Conservation (phyloP, 495 filamentous ascomycete species). For the Penicillium tannophilum region DNA sequence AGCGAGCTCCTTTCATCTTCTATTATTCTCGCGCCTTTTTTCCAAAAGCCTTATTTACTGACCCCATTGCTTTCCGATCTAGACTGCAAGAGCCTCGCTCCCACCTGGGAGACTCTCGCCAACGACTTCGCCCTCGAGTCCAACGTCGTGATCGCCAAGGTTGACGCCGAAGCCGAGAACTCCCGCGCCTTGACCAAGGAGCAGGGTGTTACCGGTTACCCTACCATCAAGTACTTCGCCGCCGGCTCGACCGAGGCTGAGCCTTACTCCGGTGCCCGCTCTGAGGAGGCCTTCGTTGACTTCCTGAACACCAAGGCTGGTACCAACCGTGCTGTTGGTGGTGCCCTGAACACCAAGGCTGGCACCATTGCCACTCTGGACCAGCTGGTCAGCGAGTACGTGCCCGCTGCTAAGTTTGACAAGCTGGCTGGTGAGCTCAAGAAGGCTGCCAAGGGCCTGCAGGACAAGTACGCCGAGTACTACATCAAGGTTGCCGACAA, state of each 20-base stretch:
- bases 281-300: constrained; percentile 71
- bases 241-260: constrained; percentile 75
- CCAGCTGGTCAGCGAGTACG: constrained; percentile 67
- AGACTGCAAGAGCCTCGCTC: constrained; percentile 97
- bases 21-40: background rate
- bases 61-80: constrained; percentile 17
- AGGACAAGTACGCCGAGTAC: constrained; percentile 89
- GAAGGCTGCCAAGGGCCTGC: constrained; percentile 65
- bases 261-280: constrained; percentile 75
- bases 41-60: constrained; percentile 23
- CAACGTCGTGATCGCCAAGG: constrained; percentile 84
- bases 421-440: constrained; percentile 65
- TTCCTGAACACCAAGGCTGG: constrained; percentile 91
- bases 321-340: constrained; percentile 82
- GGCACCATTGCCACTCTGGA: constrained; percentile 83
- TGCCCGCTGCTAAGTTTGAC: constrained; percentile 52
- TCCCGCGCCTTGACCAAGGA: constrained; percentile 74
- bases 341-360: constrained; percentile 74
- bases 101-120: constrained; percentile 86
- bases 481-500: constrained; percentile 91
- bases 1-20: constrained; percentile 7
- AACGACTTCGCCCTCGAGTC: constrained; percentile 77
- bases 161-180: constrained; percentile 88
- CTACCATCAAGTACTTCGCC: constrained; percentile 98
- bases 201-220: constrained; percentile 82